Base-by-base conservation (phyloP, 2,329 filamentous ascomycete species). In the Delphinella strobiligena region DNA sequence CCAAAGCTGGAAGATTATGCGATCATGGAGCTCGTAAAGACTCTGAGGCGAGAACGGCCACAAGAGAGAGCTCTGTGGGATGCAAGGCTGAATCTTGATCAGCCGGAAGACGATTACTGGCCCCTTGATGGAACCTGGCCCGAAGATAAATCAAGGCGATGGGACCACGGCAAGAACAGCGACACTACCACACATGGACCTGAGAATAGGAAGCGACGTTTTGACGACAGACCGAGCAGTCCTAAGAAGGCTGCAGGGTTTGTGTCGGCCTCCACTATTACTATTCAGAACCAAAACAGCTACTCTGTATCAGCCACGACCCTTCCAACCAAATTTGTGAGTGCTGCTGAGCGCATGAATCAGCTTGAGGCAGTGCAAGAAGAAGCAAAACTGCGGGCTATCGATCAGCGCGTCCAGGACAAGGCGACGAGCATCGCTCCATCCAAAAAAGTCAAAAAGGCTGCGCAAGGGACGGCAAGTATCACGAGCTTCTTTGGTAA, bases 1-100 rank as follows among this genome's bases (percentile, higher is more conserved):
- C 84, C 88, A 1, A 75, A 74, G 0, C 74, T 93, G 36, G 69
- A 78, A 27, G 68, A 73, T 24, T 63, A 66, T 1, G 67, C 77
- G 1, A 67, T 91, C 9, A 67, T 71, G 30, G 73, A 75, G 19
- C 72, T 91, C 5, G 80, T 82, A 4, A 75, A 70, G 36, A 89
- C 93, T 14, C 63, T 95, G 4, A 61, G 72, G 5, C 72, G 84
- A 42, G 58, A 67, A 1, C 69, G 75, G 27, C 81, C 83, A 8
- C 59, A 68, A 1, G 63, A 73, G 36, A 60, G 68, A 35, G 58
- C 63, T 19, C 69, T 86, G 34, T 69, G 71, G 37, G 66, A 69
- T 43, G 54, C 58, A 34, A 52, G 67, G 45, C 45, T 52, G 27
- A 49, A 49, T 41, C 68, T 79, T 59, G 71, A 71, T 41, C 68